Conservation (phyloP, 2,329 filamentous ascomycete species). For the Coccinonectria pachysandricola region DNA sequence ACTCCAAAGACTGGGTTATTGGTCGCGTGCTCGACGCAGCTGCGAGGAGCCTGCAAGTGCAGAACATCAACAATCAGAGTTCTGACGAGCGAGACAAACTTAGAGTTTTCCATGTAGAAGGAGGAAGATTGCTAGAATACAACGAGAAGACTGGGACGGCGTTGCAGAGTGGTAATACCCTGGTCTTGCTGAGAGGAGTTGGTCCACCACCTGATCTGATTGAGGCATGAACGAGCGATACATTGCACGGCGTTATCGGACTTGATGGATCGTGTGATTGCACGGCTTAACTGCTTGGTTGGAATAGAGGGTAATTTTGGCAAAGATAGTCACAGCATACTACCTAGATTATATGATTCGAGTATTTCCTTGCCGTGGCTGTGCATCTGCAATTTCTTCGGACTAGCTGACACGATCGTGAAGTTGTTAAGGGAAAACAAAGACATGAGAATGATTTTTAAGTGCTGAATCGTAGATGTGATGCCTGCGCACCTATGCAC, state of each 20-base stretch:
- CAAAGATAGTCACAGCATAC: too few relatives aligned
- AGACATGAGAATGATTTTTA: too few relatives aligned
- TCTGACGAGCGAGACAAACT: slow-evolving; percentile 68
- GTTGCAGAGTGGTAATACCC: slow-evolving; percentile 74
- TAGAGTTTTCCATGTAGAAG: slow-evolving; percentile 87
- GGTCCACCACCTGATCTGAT: slow-evolving; percentile 69
- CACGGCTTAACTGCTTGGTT: neutral
- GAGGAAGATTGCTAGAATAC: slow-evolving; percentile 76
- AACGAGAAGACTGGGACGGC: slow-evolving; percentile 69
- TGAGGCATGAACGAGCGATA: slow-evolving; percentile 23
- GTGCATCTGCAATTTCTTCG: too few relatives aligned
- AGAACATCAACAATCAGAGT: slow-evolving; percentile 74
- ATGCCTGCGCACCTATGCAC: too few relatives aligned
- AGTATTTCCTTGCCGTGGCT: too few relatives aligned
- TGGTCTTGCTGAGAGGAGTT: slow-evolving; percentile 79
- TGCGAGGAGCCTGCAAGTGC: slow-evolving; percentile 64
- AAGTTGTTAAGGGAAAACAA: too few relatives aligned
- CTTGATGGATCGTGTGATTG: neutral
- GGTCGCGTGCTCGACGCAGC: slow-evolving; percentile 72
- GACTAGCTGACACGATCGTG: too few relatives aligned
- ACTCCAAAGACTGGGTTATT: slow-evolving; percentile 78
- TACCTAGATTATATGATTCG: too few relatives aligned
- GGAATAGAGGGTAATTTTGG: neutral
- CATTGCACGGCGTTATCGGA: slow-evolving; percentile 1
- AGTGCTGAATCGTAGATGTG: too few relatives aligned